Conservation (phyloP, 176 grass and related monocot genomes). For the Dendrocalamus sinicus region DNA sequence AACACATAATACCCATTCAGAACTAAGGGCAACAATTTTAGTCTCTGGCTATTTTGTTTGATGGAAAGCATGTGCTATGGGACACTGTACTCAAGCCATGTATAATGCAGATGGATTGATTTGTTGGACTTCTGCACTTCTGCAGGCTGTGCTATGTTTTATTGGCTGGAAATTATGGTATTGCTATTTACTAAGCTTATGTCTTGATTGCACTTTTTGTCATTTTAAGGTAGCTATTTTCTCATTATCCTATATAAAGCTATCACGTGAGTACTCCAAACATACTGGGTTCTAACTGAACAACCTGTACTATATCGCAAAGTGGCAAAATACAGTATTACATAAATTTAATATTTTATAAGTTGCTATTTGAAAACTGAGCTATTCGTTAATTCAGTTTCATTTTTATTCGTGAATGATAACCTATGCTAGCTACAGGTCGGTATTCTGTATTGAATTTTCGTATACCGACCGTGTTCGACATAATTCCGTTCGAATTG, state of each 20-base stretch:
- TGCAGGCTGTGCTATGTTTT: background rate
- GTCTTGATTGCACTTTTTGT: background rate
- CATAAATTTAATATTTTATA: background rate
- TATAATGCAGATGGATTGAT: background rate
- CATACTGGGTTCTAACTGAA: background rate
- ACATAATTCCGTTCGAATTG: too few relatives aligned
- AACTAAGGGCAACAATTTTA: background rate
- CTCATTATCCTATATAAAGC: background rate
- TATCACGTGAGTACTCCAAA: background rate
- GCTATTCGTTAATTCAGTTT: too few relatives aligned
- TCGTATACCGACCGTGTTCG: too few relatives aligned
- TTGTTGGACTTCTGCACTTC: background rate
- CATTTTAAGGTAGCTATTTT: background rate
- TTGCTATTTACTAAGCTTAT: conserved; percentile 22
- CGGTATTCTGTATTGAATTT: too few relatives aligned
- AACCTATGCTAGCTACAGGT: too few relatives aligned
- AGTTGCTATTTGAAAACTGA: background rate
- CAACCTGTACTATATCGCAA: background rate
- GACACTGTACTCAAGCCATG: background rate
- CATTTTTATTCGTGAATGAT: too few relatives aligned
- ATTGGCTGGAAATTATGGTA: background rate
- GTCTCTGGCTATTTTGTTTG: background rate
- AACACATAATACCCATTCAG: background rate
- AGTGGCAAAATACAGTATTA: background rate
- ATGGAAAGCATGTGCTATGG: background rate